Base-by-base conservation (phyloP, 345 rosid species). In the Hibiscus trionum region DNA sequence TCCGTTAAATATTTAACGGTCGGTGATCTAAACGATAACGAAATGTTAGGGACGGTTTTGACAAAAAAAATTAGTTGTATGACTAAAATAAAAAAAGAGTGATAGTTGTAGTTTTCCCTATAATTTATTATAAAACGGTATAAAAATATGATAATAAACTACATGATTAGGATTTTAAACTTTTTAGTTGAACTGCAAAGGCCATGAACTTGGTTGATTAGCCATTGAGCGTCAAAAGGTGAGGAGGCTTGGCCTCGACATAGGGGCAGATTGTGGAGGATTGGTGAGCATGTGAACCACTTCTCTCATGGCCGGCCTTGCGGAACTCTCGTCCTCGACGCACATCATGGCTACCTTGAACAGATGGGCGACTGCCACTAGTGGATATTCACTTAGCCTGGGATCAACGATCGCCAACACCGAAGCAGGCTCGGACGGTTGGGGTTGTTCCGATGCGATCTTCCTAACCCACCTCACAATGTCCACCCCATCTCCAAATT, bases 401-500 rank as follows among this genome's bases (percentile, higher is more conserved):
- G 81, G 59, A 74, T 93, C 96, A 9, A 88, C 73, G 37, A 90
- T 79, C 0, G 94, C 91, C 44, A 87, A 33, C 39, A 86, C 94
- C 0, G 83, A 79, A 2, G 90, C 87, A 0, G 88, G 80, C 65
- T 91, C 85, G 0, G 91, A 85, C 8, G 96, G 93, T 79, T 88
- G 89, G 17, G 90, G 29, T 7, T 88, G 82, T 66, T 93, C 96
- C 1, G 83, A 82, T 14, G 77, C 72, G 7, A 87, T 90, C 76
- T 85, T 87, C 84, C 83, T 82, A 14, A 93, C 94, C 98, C 98
- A 93, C 77, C 90, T 79, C 57, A 93, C 98, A 29, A 93, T 93
- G 81, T 93, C 97, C 71, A 91, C 96, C 15, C 96, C 96, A 15
- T 93, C 98, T 14, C 94, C 97, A 66, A 93, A 91, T 35, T 89